phyloP scores from a whole-genome alignment of 805 yeast genomes.

The Lipomyces sp. region DNA sequence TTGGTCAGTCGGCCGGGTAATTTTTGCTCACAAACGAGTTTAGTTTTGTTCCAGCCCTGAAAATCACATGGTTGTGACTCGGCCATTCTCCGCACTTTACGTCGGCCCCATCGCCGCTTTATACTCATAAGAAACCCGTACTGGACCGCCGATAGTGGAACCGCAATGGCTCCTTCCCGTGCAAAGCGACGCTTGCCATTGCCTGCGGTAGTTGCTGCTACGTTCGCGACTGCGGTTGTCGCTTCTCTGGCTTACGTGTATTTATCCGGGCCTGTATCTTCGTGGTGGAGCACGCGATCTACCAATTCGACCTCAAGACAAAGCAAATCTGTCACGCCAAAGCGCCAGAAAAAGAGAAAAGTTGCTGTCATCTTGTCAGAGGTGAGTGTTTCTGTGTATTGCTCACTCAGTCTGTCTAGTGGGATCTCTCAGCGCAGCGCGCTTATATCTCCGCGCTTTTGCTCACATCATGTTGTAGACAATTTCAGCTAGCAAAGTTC shows the following conservation, averaged over 20 bases:
- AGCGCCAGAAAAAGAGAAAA: not conserved
- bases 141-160: too few relatives aligned
- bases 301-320: not conserved
- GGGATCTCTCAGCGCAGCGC: too few relatives aligned
- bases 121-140: too few relatives aligned
- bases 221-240: conserved; percentile 7
- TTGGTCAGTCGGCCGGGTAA: too few relatives aligned
- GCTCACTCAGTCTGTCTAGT: too few relatives aligned
- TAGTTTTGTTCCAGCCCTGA: too few relatives aligned
- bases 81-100: too few relatives aligned
- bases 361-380: conserved; percentile 18
- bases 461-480: not conserved
- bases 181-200: not conserved
- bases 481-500: not conserved
- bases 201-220: conserved; percentile 2
- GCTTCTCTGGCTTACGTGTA: conserved; percentile 17
- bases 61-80: too few relatives aligned
- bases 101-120: too few relatives aligned
- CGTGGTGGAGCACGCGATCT: conserved; percentile 10
- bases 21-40: too few relatives aligned
- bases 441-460: too few relatives aligned
- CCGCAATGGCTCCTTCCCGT: not conserved
- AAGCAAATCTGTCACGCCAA: not conserved
- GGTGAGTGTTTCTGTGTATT: conserved; percentile 3
- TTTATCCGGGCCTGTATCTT: conserved; percentile 12